Conservation (phyloP, 179 eudicot genomes). For the Sideroxylon spinosum region DNA sequence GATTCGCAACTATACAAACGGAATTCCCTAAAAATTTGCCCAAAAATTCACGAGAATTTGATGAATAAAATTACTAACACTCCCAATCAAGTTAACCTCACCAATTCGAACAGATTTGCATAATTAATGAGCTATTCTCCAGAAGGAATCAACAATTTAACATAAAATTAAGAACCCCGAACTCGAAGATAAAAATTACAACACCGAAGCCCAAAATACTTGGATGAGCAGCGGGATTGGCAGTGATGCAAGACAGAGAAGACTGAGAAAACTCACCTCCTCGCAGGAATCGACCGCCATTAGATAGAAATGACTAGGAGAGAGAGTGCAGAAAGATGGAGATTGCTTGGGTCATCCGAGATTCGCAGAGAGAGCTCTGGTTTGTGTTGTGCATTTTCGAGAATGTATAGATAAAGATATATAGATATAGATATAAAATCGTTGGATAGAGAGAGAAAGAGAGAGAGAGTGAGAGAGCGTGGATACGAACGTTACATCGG, state of each 20-base stretch:
- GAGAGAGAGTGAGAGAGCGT: not conserved
- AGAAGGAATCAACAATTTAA: too few species aligned
- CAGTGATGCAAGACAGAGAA: not conserved
- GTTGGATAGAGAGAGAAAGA: not conserved
- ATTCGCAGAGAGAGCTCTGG: conserved; percentile 2
- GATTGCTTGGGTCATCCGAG: conserved; percentile 12
- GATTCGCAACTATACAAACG: too few species aligned
- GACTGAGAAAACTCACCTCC: conserved; percentile 33
- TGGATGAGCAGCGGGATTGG: too few species aligned
- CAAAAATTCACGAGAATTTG: too few species aligned
- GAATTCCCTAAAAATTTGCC: too few species aligned
- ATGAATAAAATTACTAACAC: too few species aligned
- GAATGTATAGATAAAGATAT: not conserved
- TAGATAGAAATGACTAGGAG: conserved; percentile 2
- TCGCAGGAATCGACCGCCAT: conserved; percentile 40
- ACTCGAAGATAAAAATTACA: too few species aligned
- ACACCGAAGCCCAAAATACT: too few species aligned
- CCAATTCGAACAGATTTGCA: too few species aligned
- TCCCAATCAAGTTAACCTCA: too few species aligned
- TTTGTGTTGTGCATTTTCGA: not conserved
- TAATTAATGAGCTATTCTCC: too few species aligned
- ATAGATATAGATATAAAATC: not conserved
- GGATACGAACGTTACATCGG: not conserved
- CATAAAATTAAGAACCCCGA: too few species aligned
- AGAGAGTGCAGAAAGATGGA: not conserved